Evolutionary conservation across 352 stramenopile genomes (phyloP), one percentile per base, ranked within the genome.

Genomic region (Globisporangium cystogenes): DNA sequence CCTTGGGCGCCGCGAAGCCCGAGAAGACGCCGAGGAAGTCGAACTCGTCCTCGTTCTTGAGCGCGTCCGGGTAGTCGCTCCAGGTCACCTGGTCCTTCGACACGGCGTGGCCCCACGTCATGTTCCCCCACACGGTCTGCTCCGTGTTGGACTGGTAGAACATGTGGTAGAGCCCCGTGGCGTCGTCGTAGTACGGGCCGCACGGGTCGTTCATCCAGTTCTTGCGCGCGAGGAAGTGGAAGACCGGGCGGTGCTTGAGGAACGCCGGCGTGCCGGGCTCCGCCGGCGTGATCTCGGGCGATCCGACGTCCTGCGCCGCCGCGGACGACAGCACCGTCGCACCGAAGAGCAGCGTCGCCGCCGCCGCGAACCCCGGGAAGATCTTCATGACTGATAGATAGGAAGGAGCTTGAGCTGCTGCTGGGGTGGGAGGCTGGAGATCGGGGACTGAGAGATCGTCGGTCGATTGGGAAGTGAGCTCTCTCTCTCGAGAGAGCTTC

Each of bases 131-230:
- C 20, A 64, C 55, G 20, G 76, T 83, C 35, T 55, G 64, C 26
- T 74, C 64, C n/a, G 74, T 70, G 65, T 92, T 89, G 10, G 53
- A 70, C 67, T 90, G 79, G 65, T 89, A 88, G 66, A 92, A 90
- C 65, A 92, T 70, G 68, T 92, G 82, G 53, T 90, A 92, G 46
- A 82, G 58, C 10, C 57, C 64, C 12, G 70, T 87, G 37, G 56
- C 72, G 6, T 62, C 51, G 62, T 90, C 79, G 42, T 74, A 90
- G 64, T 90, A 86, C 33, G 82, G 79, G 0, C 67, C 82, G 55
- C 82, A 90, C 42, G 82, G 82, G 55, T 93, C 82, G 64, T 93
- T 93, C 78, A 89, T 86, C 81, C 81, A 91, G 63, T 90, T 85
- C 51, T 86, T 67, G 45, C 72, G 75, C 40, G 72, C 61, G 21